phyloP scores from a whole-genome alignment of 2,329 filamentous ascomycete genomes.

The Thermothelomyces thermophilus region DNA sequence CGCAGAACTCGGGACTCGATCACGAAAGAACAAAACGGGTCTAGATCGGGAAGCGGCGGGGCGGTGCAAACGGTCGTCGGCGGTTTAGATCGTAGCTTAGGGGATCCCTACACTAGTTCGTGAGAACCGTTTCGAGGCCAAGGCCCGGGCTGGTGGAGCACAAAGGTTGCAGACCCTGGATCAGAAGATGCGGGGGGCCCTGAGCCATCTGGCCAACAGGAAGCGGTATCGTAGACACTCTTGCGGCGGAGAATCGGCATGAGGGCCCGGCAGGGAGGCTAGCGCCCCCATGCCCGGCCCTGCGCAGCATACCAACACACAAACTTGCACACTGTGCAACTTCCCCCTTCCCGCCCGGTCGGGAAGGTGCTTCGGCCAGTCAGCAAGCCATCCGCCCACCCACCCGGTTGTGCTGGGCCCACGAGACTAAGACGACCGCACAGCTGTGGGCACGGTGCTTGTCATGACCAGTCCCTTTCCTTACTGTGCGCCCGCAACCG shows the following conservation, averaged over 20 bases:
- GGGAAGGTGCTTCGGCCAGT: conserved; percentile 17
- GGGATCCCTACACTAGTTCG: background rate
- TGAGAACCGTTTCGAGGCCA: background rate
- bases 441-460: conserved; percentile 14
- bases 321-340: conserved; percentile 9
- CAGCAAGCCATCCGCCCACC: conserved; percentile 6
- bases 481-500: conserved; percentile 8
- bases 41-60: background rate
- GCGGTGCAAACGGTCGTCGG: background rate
- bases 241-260: conserved; percentile 20
- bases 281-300: background rate
- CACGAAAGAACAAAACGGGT: background rate
- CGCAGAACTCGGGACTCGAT: background rate
- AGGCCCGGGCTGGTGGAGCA: background rate
- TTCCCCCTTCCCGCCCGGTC: conserved; percentile 15
- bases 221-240: background rate
- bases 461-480: background rate
- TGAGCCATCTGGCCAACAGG: conserved; percentile 16
- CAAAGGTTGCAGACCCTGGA: conserved; percentile 16
- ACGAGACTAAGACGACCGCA: conserved; percentile 7
- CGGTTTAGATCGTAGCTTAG: background rate
- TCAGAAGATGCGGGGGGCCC: conserved; percentile 5
- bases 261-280: conserved; percentile 16
- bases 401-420: background rate
- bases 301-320: no score